Base-by-base conservation (phyloP, 306 rosid species). In the Gastrolobium villosum region DNA sequence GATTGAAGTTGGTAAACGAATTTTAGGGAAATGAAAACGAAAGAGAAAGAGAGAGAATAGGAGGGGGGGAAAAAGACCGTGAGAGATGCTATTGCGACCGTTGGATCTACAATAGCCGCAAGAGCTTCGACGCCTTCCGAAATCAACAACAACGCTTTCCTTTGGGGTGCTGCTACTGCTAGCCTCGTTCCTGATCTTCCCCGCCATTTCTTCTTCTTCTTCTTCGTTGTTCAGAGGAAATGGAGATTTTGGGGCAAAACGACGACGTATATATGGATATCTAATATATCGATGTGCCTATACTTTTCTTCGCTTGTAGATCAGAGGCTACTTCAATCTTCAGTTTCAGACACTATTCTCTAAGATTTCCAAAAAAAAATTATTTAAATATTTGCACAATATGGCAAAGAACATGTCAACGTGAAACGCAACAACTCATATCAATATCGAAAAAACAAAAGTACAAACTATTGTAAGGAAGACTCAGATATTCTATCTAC, bases 61-160 rank as follows among this genome's bases (percentile, higher is more conserved):
- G 69, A 40, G 8, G 30, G 70, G 52, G 34, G 45, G 50, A 10
- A 36, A 65, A 55, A 32, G 75, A 95, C 99, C 98, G 43, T 95
- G 94, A 82, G 97, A 85, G 87, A 91, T 81, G 84, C 99, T 89
- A 75, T 83, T 74, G 55, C 70, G 88, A 82, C 87, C 80, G 6
- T 87, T 62, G 48, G 97, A 90, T 90, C 77, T 81, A 74, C 99
- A 95, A 55, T 95, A 96, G 56, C 98, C 99, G 75, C 99, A 95
- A 49, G 94, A 74, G 81, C 87, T 78, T 74, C 81, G 85, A 37
- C 85, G 86, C 61, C 82, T 85, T 74, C 91, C 88, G 4, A 81
- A 90, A 77, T 96, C 92, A 7, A 56, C 64, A 15, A 96, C 97
- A 5, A 87, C 88, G 81, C 89, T 93, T 79, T 88, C 92, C 40